These are phyloP conservation scores for Saturnispora gosingensis DNA, from an alignment of 805 yeast genomes.

Conservation along the genomic window DNA sequence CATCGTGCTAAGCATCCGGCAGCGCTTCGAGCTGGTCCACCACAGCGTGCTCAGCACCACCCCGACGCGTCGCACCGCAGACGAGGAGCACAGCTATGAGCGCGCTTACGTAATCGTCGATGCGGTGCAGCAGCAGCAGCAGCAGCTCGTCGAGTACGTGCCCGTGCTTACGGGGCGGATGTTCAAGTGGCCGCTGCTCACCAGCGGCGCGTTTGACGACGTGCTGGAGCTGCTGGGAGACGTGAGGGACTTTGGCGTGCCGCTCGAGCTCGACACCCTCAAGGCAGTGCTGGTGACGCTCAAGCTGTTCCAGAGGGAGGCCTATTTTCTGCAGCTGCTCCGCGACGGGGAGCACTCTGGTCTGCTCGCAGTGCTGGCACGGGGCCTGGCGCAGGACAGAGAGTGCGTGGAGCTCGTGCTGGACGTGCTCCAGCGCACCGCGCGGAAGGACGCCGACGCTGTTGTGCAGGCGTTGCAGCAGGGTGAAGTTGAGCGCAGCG, in stretches of 20 bases:
- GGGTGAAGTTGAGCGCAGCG: background rate
- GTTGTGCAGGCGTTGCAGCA: background rate
- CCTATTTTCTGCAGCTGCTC: background rate
- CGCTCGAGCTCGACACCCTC: background rate
- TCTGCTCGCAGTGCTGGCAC: background rate
- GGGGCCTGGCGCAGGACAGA: background rate
- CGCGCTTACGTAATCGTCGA: background rate
- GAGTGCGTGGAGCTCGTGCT: background rate
- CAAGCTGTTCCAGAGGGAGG: background rate
- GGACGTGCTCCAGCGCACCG: background rate
- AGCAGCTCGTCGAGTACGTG: background rate
- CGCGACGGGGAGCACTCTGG: background rate
- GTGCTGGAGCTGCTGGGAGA: background rate
- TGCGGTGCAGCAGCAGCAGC: background rate
- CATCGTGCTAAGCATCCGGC: background rate
- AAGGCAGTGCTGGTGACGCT: background rate
- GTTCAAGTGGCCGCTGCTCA: constrained; percentile 4
- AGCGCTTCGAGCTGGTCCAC: background rate
- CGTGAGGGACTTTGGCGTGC: background rate
- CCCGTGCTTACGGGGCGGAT: background rate
- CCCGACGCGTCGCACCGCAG: background rate
- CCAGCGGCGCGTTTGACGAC: background rate
- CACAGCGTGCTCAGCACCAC: background rate
- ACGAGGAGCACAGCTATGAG: background rate
- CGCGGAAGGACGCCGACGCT: background rate